Base-by-base conservation (phyloP, 768 basidiomycete species). In the Cyclocybe cylindracea region DNA sequence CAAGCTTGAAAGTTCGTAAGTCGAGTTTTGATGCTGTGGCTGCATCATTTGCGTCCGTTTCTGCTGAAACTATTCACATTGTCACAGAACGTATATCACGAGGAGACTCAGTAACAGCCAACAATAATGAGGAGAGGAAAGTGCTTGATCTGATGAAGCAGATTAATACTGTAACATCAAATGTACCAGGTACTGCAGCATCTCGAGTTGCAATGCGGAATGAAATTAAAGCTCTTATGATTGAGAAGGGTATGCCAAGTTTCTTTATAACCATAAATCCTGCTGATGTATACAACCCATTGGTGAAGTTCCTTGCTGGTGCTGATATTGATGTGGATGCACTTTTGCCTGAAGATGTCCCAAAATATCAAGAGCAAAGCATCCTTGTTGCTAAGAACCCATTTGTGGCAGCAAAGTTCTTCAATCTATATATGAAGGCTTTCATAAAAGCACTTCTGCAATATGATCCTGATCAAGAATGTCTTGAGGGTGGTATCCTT, bases 261-360 rank as follows among this genome's bases (percentile, higher is more conserved):
- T 73, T 78, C 29, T 80, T 65, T 52, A 47, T 80, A 1, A 80
- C 77, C 0, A 66, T 77, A 4, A 78, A 78, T 61, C 77, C 77
- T 19, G 67, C 69, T n/a, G 75, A 76, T 49, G 57, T 74, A 0
- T 66, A 74, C 33, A 75, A 72, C 57, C 76, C 75, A 0, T 2
- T 79, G 2, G 65, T 80, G 0, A 67, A 69, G 32, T 67, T 78
- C 42, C 43, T 78, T 0, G 63, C 65, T 1, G 75, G 77, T 0
- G 29, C 19, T 2, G 65, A 76, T 0, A 70, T 74, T 7, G 64
- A 76, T 49, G 39, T 76, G 6, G 70, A 76, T 36, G 49, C 66
- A 8, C 36, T 73, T 0, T 7, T 63, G 0, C 47, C 58, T 0
- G 57, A 63, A 0, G 42, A 77, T 0, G 55, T 70, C 0, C 67